Evolutionary conservation across 2,329 filamentous ascomycete species (phyloP), one percentile per base, ranked within the genome.

Genomic region (Sordariomycetes sp.): DNA sequence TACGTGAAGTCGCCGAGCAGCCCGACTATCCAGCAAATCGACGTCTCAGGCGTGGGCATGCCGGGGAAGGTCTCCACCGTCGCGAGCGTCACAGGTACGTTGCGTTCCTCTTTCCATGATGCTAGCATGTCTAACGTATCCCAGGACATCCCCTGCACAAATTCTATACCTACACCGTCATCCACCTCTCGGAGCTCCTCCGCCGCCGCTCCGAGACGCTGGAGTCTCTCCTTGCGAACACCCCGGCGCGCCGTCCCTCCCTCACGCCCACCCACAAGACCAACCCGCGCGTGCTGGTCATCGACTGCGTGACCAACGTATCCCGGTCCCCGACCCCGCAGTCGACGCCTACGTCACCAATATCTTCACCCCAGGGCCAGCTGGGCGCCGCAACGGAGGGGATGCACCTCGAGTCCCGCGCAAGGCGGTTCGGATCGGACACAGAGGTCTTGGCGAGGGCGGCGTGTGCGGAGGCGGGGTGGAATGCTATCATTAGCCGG

Each of bases 361-460:
- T 78, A 2, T 63, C 72, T 61, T 68, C 37, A 22, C 16, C 25
- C 18, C 43, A 65, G 35, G 18, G 40, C 28, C 70, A 67, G 55
- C 60, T 68, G 12, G 65, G 60, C 34, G 50, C 63, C 32, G 73
- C 77, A 2, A 73, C 74, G 18, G 71, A 74, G 35, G 76, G 77
- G 64, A 82, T 82, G 79, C 78, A 79, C 63, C 74, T 80, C 46
- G 79, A 81, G 66, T 80, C 79, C 3, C 71, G 79, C 28, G 74
- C 78, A 60, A 74, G 84, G 25, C 80, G 83, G 46, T 82, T 81
- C 59, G 81, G 81, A 1, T 86, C 82, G 14, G 83, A 86, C 64
- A 74, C 88, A 66, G 87, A 90, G 69, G 78, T 91, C 10, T 71
- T 92, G 57, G 86, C 85, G 1, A 76, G 88, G 54, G 87, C 88